A percentile compares a stretch with the other conserved stretches of the same genome.
Conservation (phyloP, 176 grass and related monocot species). For the Oropetium thomaeum region DNA sequence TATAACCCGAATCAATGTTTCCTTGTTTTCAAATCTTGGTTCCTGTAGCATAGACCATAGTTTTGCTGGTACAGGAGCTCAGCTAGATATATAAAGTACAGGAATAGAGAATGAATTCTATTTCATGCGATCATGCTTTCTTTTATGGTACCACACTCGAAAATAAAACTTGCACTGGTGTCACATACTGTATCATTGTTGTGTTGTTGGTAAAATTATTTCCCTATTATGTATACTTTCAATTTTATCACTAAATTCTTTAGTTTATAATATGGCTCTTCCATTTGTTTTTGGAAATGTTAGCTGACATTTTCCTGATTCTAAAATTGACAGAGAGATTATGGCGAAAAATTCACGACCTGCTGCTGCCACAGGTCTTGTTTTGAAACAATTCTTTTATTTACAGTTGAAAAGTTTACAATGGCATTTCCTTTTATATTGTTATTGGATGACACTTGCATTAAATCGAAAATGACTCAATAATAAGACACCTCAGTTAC, state of each 20-base stretch:
- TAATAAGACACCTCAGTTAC: no score
- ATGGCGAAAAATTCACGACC: conserved; percentile 34
- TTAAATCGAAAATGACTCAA: no score
- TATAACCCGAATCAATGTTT: no score
- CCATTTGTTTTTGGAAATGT: conserved; percentile 9
- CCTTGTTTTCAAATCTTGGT: background rate
- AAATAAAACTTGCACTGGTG: background rate
- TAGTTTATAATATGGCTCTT: background rate
- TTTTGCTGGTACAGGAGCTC: background rate
- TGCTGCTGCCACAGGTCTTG: conserved; percentile 28
- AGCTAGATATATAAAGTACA: background rate
- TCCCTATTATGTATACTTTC: background rate
- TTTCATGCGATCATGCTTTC: background rate
- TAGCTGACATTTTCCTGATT: conserved; percentile 24
- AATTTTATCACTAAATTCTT: background rate
- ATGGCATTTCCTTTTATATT: background rate
- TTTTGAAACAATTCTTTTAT: background rate
- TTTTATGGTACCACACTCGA: background rate
- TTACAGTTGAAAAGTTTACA: background rate
- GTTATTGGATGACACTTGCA: no score
- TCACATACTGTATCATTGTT: background rate
- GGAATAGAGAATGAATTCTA: background rate
- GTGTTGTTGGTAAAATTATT: background rate
- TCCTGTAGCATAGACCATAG: background rate
- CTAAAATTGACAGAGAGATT: conserved; percentile 30